Evolutionary conservation across 352 stramenopile species (phyloP), one percentile per base, ranked within the genome.

Genomic region (Hyaloperonospora arabidopsidis): DNA sequence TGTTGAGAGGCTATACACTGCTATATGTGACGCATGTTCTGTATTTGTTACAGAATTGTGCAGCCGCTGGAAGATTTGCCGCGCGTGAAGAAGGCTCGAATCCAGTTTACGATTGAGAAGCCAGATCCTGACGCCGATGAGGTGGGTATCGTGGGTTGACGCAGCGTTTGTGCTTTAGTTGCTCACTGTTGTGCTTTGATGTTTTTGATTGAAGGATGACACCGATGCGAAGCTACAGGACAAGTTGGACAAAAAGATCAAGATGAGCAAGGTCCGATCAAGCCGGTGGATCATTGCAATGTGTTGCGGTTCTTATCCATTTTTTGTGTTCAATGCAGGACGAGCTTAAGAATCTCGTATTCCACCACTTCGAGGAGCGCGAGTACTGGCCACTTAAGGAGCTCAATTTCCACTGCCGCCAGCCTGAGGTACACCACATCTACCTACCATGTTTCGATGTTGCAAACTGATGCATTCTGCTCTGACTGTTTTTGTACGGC

Each of bases 361-460:
- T 92, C 65, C 78, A 93, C 52, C 71, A 89, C 65, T 93, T 93
- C 49, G 84, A 93, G 46, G 79, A 92, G 49, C 79, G 80, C 65
- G 84, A 93, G 22, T 93, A 67, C 57, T 93, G 84, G 84, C 78
- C 80, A 44, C 79, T 93, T 40, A 93, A 93, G 76, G 84, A 93
- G 44, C 79, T 93, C 39, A 93, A 93, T 59, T 86, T 84, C 53
- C 84, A 93, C 59, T 91, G 81, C 56, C 84, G 81, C 48, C 84
- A 93, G 41, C 81, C 84, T n/a, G 84, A 93, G 76, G 84, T 93
- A 29, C 36, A 65, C 45, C 14, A 11, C 35, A 35, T 45, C 18
- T 39, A 8, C 17, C 38, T 28, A 32, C 46, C 11, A 13, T 1
- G 21, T 17, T 32, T 17, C 55, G 12, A 13, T 13, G 10, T 15